A percentile compares a stretch with the other conserved stretches of the same genome.
Evolutionary conservation across 1,284 basidiomycete genomes (phyloP).

Genomic region (Leccinum holopus): DNA sequence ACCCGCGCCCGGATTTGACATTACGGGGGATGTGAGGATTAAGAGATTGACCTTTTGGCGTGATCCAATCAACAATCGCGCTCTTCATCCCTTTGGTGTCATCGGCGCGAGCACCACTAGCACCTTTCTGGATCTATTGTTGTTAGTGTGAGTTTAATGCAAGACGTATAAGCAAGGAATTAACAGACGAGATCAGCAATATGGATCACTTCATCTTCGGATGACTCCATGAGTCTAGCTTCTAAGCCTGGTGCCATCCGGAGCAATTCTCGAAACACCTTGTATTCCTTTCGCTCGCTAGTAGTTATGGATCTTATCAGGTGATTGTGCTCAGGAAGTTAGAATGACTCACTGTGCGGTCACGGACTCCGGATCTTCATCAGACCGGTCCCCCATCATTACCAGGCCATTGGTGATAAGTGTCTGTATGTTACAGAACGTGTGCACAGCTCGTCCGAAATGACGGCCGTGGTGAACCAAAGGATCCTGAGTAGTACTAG

Average conservation of each 20-base stretch:
- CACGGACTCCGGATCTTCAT: not conserved
- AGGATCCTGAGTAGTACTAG: not conserved
- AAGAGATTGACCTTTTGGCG: not conserved
- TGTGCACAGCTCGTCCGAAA: not conserved
- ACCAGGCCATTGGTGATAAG: not conserved
- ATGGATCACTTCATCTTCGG: not conserved
- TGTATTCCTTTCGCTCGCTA: not conserved
- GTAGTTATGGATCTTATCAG: not conserved
- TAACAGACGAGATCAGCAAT: not conserved
- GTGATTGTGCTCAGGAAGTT: not conserved
- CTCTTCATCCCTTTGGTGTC: not conserved
- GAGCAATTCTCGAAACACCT: not conserved
- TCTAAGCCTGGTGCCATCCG: not conserved
- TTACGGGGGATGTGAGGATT: not conserved
- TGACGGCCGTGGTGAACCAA: conserved; percentile 1
- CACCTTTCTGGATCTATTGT: not conserved
- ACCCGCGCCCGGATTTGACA: not conserved
- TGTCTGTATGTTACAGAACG: not conserved
- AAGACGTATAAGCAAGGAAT: not conserved
- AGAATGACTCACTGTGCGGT: not conserved
- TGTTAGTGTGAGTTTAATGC: not conserved
- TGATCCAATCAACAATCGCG: not conserved
- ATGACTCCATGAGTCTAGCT: not conserved
- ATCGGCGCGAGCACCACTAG: not conserved
- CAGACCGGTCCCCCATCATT: not conserved